These are phyloP conservation scores for Yamadazyma takamatsuzukensis DNA, from an alignment of 805 yeast genomes.

Conservation along the genomic window DNA sequence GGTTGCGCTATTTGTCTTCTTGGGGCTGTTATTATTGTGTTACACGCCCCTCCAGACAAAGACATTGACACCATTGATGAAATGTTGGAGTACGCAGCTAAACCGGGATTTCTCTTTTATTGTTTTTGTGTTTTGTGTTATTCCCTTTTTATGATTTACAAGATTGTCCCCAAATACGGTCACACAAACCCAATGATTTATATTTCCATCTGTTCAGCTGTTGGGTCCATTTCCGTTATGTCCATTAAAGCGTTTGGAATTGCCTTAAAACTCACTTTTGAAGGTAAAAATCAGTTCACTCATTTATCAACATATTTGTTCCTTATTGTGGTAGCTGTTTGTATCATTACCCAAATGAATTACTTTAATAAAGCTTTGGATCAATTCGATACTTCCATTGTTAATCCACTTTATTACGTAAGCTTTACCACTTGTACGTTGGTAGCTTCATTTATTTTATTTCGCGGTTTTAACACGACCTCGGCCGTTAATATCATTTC, in stretches of 20 bases:
- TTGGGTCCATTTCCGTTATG: conserved; percentile 89
- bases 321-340: conserved; percentile 69
- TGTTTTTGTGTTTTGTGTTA: conserved; percentile 60
- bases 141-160: conserved; percentile 75
- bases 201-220: conserved; percentile 84
- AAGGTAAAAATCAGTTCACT: conserved; percentile 84
- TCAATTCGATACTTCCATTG: conserved; percentile 89
- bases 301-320: conserved; percentile 82
- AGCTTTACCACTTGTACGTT: conserved; percentile 87
- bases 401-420: conserved; percentile 86
- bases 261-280: conserved; percentile 77
- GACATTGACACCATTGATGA: conserved; percentile 87
- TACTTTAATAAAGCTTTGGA: conserved; percentile 91
- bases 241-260: conserved; percentile 91
- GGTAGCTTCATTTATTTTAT: conserved; percentile 79
- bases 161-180: conserved; percentile 78
- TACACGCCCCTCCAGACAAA: conserved; percentile 94
- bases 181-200: conserved; percentile 81
- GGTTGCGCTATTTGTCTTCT: conserved; percentile 89
- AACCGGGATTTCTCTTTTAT: conserved; percentile 73
- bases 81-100: conserved; percentile 72
- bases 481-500: conserved; percentile 77
- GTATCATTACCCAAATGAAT: conserved; percentile 89
- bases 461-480: conserved; percentile 83
- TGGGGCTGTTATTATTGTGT: conserved; percentile 82